Conservation (phyloP, 2,329 filamentous ascomycete species). For the Alternaria dauci region DNA sequence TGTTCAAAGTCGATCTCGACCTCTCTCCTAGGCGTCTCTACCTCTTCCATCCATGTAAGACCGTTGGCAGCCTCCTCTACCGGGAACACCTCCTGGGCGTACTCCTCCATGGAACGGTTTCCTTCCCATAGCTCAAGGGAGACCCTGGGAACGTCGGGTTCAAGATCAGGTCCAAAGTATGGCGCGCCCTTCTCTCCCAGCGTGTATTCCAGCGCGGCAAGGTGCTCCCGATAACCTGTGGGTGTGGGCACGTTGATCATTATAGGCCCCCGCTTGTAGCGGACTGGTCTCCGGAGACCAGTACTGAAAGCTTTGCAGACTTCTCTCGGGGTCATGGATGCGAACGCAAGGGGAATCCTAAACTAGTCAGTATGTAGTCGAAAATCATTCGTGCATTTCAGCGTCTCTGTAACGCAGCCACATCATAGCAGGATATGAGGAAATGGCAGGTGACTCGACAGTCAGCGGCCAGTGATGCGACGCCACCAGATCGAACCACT, state of each 20-base stretch:
- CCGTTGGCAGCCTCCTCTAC: slow-evolving; percentile 95
- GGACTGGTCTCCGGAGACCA: slow-evolving; percentile 79
- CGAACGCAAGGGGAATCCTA: slow-evolving; percentile 88
- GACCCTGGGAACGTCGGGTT: slow-evolving; percentile 71
- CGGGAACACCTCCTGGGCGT: slow-evolving; percentile 91
- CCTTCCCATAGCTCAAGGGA: slow-evolving; percentile 90
- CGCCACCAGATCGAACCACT: slow-evolving; percentile 31
- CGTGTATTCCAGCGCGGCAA: slow-evolving; percentile 70
- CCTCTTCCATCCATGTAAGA: slow-evolving; percentile 84
- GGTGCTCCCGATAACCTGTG: slow-evolving; percentile 85
- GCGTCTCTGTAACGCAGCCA: slow-evolving; percentile 12
- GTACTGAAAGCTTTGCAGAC: slow-evolving; percentile 81
- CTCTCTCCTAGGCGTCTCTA: slow-evolving; percentile 49
- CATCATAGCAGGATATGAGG: slow-evolving; percentile 18
- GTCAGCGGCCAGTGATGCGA: slow-evolving; percentile 18
- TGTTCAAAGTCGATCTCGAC: slow-evolving; percentile 48
- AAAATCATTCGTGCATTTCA: slow-evolving; percentile 26
- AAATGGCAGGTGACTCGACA: slow-evolving; percentile 19
- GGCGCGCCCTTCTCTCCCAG: slow-evolving; percentile 67
- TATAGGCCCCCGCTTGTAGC: slow-evolving; percentile 80
- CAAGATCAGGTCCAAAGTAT: slow-evolving; percentile 69
- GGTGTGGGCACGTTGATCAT: slow-evolving; percentile 87
- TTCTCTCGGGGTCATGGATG: slow-evolving; percentile 83
- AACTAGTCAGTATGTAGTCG: slow-evolving; percentile 36
- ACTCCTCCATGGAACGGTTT: slow-evolving; percentile 89